Conservation (phyloP, 2,329 filamentous ascomycete species). For the Catunica adiposa region DNA sequence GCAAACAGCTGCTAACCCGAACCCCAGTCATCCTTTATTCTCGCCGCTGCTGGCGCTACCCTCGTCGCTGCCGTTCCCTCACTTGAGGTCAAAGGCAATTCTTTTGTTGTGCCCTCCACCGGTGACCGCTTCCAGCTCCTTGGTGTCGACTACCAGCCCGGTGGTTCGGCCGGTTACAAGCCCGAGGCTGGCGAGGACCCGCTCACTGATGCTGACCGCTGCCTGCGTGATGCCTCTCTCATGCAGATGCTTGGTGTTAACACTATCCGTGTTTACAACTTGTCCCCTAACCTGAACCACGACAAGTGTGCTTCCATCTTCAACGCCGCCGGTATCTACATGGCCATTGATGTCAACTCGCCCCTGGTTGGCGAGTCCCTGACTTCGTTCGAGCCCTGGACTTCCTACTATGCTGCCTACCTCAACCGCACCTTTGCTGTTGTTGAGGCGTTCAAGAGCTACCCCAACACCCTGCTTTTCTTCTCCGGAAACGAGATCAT, state of each 20-base stretch:
- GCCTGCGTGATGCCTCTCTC: conserved; percentile 47
- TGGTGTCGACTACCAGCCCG: conserved; percentile 53
- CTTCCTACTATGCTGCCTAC: conserved; percentile 42
- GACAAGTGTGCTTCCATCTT: conserved; percentile 51
- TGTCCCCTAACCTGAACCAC: conserved; percentile 49
- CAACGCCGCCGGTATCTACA: conserved; percentile 52
- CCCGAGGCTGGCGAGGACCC: conserved; percentile 38
- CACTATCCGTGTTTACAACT: conserved; percentile 53
- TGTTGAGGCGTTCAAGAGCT: conserved; percentile 49
- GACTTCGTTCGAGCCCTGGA: conserved; percentile 37
- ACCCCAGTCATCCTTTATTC: conserved; percentile 15
- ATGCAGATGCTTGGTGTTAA: conserved; percentile 50
- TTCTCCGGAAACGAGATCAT: conserved; percentile 71
- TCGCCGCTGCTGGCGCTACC: conserved; percentile 37
- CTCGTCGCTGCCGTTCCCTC: conserved; percentile 39
- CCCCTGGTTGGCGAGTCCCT: conserved; percentile 42
- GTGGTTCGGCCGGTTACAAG: conserved; percentile 46
- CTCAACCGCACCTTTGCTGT: conserved; percentile 51
- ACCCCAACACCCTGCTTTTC: conserved; percentile 53
- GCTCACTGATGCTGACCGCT: conserved; percentile 39
- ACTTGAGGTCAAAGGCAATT: conserved; percentile 37
- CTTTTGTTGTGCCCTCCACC: conserved; percentile 43
- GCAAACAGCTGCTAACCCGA: background rate
- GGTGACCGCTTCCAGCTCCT: conserved; percentile 48
- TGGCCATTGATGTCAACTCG: conserved; percentile 53